Base-by-base conservation (phyloP, 163 green algal species). In the Scenedesmus sp. region DNA sequence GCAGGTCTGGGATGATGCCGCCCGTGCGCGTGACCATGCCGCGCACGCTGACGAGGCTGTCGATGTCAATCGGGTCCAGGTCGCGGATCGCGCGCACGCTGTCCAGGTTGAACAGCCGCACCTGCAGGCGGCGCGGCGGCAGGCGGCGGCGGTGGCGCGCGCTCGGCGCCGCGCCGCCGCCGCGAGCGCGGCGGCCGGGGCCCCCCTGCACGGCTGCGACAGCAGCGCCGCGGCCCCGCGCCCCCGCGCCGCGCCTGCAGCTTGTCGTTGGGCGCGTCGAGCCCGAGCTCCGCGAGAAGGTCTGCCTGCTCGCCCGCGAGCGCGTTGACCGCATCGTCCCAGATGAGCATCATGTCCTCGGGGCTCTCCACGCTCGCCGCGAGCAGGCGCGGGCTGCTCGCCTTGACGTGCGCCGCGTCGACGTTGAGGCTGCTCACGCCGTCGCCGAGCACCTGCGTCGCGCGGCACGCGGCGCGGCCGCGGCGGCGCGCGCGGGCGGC, bases 21-120 rank as follows among this genome's bases (percentile, higher is more conserved):
- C 83, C 77, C 42, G 85, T 89, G 66, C 95, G 89, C 2, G 97
- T 98, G 44, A 99, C 90, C 96, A 99, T 99, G 83, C 96, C 96
- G 60, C 87, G 85, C 31, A 99, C 92, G 36, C 89, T 89, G 29
- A 99, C 91, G 53, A 99, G 89, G 28, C 86, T 91, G 86, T 97
- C 90, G 56, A 98, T 93, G 78, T 98, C 94, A 2, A 87, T 84
- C n/a, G 96, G 96, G 83, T 99, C 93, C 39, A 99, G 89, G 73
- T 98, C 96, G 10, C 96, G 90, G 87, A 99, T 98, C 28, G 97
- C 87, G 71, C 93, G 93, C 24, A 70, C 87, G 57, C 94, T 81
- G n/a, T 62, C 53, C 77, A 99, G 84, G 87, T 98, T 99, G 90
- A 94, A 98, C 9, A 91, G 83, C 5, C 82, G 81, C 51, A 83